Evolutionary conservation across 2,329 filamentous ascomycete genomes (phyloP), one percentile per base, ranked within the genome.

Genomic region (Cladosporium sp.): DNA sequence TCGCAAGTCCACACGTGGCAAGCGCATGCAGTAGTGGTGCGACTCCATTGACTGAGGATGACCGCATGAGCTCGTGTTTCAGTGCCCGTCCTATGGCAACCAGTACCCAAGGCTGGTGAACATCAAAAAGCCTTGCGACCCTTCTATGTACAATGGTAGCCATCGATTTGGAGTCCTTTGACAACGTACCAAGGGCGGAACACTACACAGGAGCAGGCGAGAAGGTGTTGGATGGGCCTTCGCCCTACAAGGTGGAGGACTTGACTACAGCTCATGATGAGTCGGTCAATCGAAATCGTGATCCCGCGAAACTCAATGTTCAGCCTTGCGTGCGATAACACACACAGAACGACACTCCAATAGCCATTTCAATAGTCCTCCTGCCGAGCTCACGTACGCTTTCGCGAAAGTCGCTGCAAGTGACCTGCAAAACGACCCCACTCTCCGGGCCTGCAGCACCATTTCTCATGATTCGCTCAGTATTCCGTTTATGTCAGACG

Each of bases 41-140:
- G 67, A 79, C 12, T 70, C 85, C 84, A 69, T 68, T 83, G 66
- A 84, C 82, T 68, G 82, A 83, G 71, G 83, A 80, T 61, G 66
- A 77, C 64, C 66, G 72, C 4, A 71, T 76, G 76, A 78, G 64
- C 70, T 72, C 18, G 69, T 74, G 21, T 68, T 68, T 30, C 69
- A 71, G 14, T 74, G 74, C 65, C 68, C 68, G 36, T 78, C 77
- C 60, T 73, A 70, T 21, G 71, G 70, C 11, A 68, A 66, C 1
- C 75, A 76, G 64, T 47, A 78, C 24, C 63, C 69, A 47, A 70
- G 65, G 55, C 49, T 78, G 58, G 69, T 76, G 62, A 24, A 62
- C 36, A 72, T 77, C 49, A 74, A 75, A 47, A 62, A 67, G 1
- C 71, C 73, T 62, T 77, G 58, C 69, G 1, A 72, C 68, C 44